A percentile compares a stretch with the other conserved stretches of the same genome.
These are phyloP conservation scores for Cichorium intybus DNA, from an alignment of 140 eudicot species.

Conservation along the genomic window DNA sequence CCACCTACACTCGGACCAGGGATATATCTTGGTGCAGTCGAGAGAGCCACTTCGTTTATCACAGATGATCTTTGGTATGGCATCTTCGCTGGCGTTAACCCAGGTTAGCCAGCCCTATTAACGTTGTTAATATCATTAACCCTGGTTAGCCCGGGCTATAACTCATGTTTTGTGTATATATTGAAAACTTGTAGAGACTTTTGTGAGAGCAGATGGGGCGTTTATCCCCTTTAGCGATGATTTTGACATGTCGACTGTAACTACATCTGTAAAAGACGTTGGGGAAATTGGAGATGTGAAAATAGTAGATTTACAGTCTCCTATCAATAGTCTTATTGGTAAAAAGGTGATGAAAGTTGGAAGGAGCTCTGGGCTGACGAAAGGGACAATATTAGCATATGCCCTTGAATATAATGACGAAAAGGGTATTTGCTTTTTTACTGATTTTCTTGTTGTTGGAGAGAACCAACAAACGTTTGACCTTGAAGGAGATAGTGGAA, in stretches of 20 bases:
- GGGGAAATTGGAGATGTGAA: conserved; percentile 89
- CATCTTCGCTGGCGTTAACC: conserved; percentile 90
- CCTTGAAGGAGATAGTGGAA: conserved; percentile 96
- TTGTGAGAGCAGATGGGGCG: conserved; percentile 97
- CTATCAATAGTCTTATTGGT: conserved; percentile 69
- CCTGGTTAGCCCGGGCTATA: background rate
- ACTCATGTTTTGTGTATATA: background rate
- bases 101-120: conserved; percentile 50
- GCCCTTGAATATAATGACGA: conserved; percentile 97
- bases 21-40: conserved; percentile 94
- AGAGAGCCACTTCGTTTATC: conserved; percentile 96
- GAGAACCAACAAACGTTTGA: conserved; percentile 94
- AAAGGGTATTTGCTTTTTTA: conserved; percentile 87
- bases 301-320: conserved; percentile 74
- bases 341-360: conserved; percentile 95
- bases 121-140: background rate
- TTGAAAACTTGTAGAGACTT: conserved; percentile 99
- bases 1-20: conserved; percentile 99
- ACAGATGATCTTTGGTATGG: conserved; percentile 96
- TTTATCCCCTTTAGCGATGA: conserved; percentile 93
- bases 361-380: conserved; percentile 91
- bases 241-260: conserved; percentile 82
- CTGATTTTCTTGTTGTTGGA: conserved; percentile 94
- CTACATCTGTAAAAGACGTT: conserved; percentile 84
- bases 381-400: conserved; percentile 81